Evolutionary conservation across 768 basidiomycete species (phyloP), one percentile per base, ranked within the genome.

Genomic region (Sporobolomyces pararoseus): DNA sequence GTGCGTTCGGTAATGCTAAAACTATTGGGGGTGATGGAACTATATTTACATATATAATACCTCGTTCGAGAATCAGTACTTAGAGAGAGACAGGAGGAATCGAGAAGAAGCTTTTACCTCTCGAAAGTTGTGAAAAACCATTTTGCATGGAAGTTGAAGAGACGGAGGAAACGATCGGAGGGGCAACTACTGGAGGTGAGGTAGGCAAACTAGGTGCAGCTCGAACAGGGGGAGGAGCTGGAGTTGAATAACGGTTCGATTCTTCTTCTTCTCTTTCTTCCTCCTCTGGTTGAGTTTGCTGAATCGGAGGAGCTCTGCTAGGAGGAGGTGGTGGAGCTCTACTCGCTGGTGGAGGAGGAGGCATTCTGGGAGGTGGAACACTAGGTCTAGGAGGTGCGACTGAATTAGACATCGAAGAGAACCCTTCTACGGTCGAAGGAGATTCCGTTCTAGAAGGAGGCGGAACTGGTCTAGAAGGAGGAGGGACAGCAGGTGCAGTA

Each of bases 1-100:
- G 72, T n/a, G 72, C 72, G 27, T 66, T 66, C 5, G 72, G 72
- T 31, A 73, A 61, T 2, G 72, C 72, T 32, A 73, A 59, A 7
- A 51, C 34, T 7, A 35, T 7, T 0, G 72, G 59, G 0, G 72
- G 72, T 10, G 67, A 66, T 17, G 72, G 66, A 49, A 72, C 66
- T 72, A 63, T 21, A 25, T n/a, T n/a, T 3, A 13, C 39, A 39
- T 19, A n/a, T n/a, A 39, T 27, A 5, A 58, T 3, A 3, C 37
- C n/a, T 42, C 7, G 12, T 58, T 14, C 29, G 37, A 7, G 34
- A 52, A 35, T 44, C 9, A 25, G 21, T 42, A 19, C 46, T 7
- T 7, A 44, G 37, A 42, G 37, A 54, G 55, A 32, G 34, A n/a
- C n/a, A 27, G 47, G 34, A 32, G 46, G 46, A 25, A 27, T 4